These are phyloP conservation scores for Melaleuca quinquenervia DNA, from an alignment of 345 rosid species.

Conservation along the genomic window DNA sequence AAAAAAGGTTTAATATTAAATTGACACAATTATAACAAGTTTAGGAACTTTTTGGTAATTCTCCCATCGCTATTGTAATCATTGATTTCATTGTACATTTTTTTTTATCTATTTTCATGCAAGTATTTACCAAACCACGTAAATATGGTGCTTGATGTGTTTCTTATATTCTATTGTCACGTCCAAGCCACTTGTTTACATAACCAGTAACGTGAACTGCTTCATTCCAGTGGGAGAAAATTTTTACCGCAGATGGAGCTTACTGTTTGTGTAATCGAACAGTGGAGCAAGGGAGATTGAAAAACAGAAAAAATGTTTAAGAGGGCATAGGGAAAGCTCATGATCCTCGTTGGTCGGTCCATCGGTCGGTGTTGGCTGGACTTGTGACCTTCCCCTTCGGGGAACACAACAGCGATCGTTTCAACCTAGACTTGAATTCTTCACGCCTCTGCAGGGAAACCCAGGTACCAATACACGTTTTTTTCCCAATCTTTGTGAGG, in stretches of 20 bases:
- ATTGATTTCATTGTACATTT: not conserved
- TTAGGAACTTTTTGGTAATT: no score
- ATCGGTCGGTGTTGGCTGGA: not conserved
- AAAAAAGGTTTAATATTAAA: no score
- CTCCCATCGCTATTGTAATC: not conserved
- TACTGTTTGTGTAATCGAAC: not conserved
- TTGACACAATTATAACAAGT: no score
- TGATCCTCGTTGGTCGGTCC: not conserved
- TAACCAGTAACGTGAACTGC: not conserved
- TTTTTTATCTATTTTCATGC: not conserved
- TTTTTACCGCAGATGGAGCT: not conserved
- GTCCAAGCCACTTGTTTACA: not conserved
- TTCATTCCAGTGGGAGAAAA: not conserved
- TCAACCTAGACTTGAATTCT: not conserved
- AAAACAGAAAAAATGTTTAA: not conserved
- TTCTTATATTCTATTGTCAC: not conserved
- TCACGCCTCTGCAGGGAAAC: not conserved
- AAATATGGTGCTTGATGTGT: not conserved
- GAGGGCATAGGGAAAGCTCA: not conserved
- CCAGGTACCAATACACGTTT: not conserved
- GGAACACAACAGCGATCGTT: not conserved
- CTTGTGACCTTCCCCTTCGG: not conserved
- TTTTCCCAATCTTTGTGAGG: not conserved
- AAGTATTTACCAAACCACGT: not conserved
- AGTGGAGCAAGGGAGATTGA: not conserved